Conservation (phyloP, 768 basidiomycete species). For the Sarcodon aspratus region DNA sequence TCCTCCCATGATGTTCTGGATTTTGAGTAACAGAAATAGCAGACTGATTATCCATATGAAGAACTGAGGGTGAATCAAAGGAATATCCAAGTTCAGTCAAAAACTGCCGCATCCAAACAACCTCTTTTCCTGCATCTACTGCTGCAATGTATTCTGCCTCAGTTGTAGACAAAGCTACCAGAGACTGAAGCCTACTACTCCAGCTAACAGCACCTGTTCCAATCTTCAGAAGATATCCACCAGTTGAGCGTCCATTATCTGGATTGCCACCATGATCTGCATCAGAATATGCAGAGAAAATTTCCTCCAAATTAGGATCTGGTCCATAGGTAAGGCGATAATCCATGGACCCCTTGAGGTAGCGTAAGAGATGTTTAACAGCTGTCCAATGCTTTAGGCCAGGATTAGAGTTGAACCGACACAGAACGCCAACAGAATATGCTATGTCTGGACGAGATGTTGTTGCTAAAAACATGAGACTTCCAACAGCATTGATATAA, state of each 20-base stretch:
- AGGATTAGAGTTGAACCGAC: slow-evolving; percentile 16
- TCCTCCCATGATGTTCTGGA: too few relatives aligned
- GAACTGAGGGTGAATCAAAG: too few relatives aligned
- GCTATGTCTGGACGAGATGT: slow-evolving; percentile 16
- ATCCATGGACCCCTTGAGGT: slow-evolving; percentile 19
- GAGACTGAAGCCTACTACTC: slow-evolving; percentile 19
- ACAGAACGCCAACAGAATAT: slow-evolving; percentile 12
- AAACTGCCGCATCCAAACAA: slow-evolving; percentile 19
- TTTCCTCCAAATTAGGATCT: background rate
- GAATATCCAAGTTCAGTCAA: slow-evolving; percentile 13
- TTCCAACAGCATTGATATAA: slow-evolving; percentile 15
- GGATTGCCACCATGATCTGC: slow-evolving; percentile 21
- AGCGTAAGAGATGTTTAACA: slow-evolving; percentile 16
- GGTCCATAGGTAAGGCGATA: slow-evolving; percentile 6
- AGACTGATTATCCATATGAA: too few relatives aligned
- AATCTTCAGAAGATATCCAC: slow-evolving; percentile 19
- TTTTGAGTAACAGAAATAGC: too few relatives aligned
- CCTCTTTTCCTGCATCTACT: slow-evolving; percentile 17
- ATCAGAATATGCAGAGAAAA: slow-evolving; percentile 15
- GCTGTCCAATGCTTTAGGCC: slow-evolving; percentile 18
- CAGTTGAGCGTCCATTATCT: slow-evolving; percentile 11
- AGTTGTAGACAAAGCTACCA: slow-evolving; percentile 19
- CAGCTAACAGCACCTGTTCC: slow-evolving; percentile 17
- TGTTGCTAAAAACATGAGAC: slow-evolving; percentile 16
- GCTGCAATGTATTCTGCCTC: slow-evolving; percentile 28